phyloP scores from a whole-genome alignment of 2,329 filamentous ascomycete species.

The Knoxdaviesia proteae region DNA sequence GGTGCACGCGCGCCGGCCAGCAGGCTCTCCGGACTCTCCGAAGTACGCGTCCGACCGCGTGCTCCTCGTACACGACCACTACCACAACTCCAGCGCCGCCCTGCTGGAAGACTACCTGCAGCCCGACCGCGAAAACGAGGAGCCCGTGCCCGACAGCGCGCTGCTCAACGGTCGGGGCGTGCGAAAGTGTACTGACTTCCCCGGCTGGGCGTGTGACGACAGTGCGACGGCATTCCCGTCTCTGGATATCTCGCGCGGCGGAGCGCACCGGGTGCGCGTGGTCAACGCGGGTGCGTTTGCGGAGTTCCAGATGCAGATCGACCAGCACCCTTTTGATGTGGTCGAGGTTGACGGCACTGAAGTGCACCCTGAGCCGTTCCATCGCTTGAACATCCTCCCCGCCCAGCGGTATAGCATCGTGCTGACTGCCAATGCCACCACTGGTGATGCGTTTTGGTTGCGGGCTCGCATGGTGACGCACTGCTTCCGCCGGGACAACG shows the following conservation, averaged over 20 bases:
- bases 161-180: constrained; percentile 35
- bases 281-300: constrained; percentile 53
- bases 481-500: constrained; percentile 15
- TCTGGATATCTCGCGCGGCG: constrained; percentile 27
- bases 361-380: constrained; percentile 35
- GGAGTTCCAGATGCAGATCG: constrained; percentile 50
- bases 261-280: constrained; percentile 43
- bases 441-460: constrained; percentile 37
- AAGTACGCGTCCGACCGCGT: constrained; percentile 28
- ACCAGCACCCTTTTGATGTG: constrained; percentile 41
- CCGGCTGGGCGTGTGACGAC: constrained; percentile 22
- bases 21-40: no score
- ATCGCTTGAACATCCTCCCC: constrained; percentile 43
- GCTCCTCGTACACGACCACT: constrained; percentile 53
- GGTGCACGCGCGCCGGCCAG: constrained; percentile 26
- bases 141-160: constrained; percentile 44
- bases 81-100: constrained; percentile 34
- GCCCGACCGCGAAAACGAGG: constrained; percentile 32
- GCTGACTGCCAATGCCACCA: constrained; percentile 35
- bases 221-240: constrained; percentile 15
- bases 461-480: constrained; percentile 27
- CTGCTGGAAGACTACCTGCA: constrained; percentile 33
- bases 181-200: constrained; percentile 14
- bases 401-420: constrained; percentile 53
- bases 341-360: constrained; percentile 53